Evolutionary conservation across 106 monocot species (phyloP).

Genomic region (Allium fistulosum): DNA sequence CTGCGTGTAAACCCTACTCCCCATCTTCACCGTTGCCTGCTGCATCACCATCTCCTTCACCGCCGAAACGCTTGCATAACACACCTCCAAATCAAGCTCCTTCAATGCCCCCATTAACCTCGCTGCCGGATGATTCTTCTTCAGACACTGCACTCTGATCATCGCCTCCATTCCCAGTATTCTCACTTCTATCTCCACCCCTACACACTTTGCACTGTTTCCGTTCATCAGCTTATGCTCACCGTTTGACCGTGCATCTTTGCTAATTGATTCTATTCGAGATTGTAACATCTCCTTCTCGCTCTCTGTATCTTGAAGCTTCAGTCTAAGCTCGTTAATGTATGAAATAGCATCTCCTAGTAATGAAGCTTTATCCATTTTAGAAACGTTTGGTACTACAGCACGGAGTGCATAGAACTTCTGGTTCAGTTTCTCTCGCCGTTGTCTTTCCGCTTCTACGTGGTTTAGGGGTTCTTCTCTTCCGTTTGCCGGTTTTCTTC

Average conservation of each 20-base stretch:
- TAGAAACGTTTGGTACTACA: conserved; percentile 65
- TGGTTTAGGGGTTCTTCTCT: conserved; percentile 60
- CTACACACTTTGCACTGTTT: conserved; percentile 5
- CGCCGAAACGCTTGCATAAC: conserved; percentile 28
- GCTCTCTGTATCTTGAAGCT: neutral
- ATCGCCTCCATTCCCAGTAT: conserved; percentile 24
- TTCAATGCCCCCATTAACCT: conserved; percentile 26
- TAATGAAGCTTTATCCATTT: conserved; percentile 72
- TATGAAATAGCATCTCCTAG: conserved; percentile 54
- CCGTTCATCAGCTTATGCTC: conserved; percentile 8
- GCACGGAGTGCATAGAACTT: conserved; percentile 65
- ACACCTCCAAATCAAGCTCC: conserved; percentile 31
- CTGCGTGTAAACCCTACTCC: conserved; percentile 5
- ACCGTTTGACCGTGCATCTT: conserved; percentile 4
- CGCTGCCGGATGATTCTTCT: conserved; percentile 34
- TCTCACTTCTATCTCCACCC: conserved; percentile 31
- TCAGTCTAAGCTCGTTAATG: conserved; percentile 45
- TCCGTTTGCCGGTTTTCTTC: conserved; percentile 58
- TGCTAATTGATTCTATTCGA: conserved; percentile 15
- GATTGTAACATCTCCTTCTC: conserved; percentile 9
- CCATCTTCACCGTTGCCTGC: conserved; percentile 32
- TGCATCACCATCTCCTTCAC: conserved; percentile 43
- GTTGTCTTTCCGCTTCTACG: conserved; percentile 62
- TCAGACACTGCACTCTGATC: conserved; percentile 25
- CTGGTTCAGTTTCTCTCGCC: conserved; percentile 70